These are phyloP conservation scores for Pseudoturritis turrita DNA, from an alignment of 345 rosid genomes.

Conservation along the genomic window DNA sequence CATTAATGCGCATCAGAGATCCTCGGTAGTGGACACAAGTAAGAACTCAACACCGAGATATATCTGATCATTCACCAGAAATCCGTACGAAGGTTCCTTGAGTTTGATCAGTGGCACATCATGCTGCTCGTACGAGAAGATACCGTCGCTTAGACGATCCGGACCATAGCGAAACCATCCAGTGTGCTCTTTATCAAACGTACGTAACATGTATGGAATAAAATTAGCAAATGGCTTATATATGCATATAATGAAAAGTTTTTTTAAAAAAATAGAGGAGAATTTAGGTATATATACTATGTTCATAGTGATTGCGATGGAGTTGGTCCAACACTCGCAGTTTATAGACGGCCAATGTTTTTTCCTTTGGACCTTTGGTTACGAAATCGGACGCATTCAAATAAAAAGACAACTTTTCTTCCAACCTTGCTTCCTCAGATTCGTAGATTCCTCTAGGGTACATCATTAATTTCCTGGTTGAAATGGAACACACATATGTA, in stretches of 20 bases:
- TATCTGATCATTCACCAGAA: slow-evolving; percentile 3
- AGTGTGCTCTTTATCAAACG: background rate
- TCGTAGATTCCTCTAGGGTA: background rate
- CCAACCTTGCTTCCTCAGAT: no score
- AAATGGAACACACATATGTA: background rate
- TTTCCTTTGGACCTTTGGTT: background rate
- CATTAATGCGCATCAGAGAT: background rate
- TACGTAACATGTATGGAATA: background rate
- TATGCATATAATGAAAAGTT: background rate
- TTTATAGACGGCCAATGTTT: slow-evolving; percentile 7
- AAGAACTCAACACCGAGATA: slow-evolving; percentile 14
- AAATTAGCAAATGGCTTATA: background rate
- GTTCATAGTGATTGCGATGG: background rate
- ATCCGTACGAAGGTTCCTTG: background rate
- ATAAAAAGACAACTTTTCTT: slow-evolving; percentile 3
- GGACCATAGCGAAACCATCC: no score
- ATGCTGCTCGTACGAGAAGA: no score
- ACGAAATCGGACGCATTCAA: background rate
- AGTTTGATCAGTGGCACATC: background rate
- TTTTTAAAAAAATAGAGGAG: no score
- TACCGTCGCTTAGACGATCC: no score
- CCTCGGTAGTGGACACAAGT: background rate
- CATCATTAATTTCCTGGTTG: slow-evolving; percentile 11
- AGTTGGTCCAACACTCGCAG: slow-evolving; percentile 10
- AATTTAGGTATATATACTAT: background rate